These are phyloP conservation scores for Trichoderma harzianum DNA, from an alignment of 2,329 filamentous ascomycete genomes.

Conservation along the genomic window DNA sequence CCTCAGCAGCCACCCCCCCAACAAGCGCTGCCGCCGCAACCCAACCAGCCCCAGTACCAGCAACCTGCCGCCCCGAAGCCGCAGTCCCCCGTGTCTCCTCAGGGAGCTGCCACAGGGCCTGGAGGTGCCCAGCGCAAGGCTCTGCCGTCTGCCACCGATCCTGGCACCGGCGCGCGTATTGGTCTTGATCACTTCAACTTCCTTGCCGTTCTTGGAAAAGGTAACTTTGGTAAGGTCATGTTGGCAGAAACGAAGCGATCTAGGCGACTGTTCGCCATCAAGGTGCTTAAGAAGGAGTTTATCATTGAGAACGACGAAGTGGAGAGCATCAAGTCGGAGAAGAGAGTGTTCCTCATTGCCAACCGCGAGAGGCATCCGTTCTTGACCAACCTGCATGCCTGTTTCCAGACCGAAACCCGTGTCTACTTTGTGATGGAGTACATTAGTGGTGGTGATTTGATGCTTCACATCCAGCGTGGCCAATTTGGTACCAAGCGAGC, in stretches of 20 bases:
- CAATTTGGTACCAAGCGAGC: slow-evolving; percentile 94
- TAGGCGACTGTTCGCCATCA: slow-evolving; percentile 93
- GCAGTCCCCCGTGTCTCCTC: slow-evolving; percentile 32
- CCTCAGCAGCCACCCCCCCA: slow-evolving; percentile 39
- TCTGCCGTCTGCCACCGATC: slow-evolving; percentile 66
- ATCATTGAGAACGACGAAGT: slow-evolving; percentile 99
- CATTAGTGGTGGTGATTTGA: slow-evolving; percentile 95
- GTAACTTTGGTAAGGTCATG: slow-evolving; percentile 99
- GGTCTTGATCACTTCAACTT: slow-evolving; percentile 99
- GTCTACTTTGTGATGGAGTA: slow-evolving; percentile 99
- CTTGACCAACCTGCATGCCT: slow-evolving; percentile 89
- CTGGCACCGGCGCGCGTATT: slow-evolving; percentile 77
- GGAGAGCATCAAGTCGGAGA: slow-evolving; percentile 95
- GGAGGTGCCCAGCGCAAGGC: slow-evolving; percentile 46
- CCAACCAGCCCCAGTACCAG: slow-evolving; percentile 37
- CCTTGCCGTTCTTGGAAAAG: slow-evolving; percentile 94
- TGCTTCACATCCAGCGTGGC: slow-evolving; percentile 97
- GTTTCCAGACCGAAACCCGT: slow-evolving; percentile 97
- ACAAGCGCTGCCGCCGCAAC: slow-evolving; percentile 29
- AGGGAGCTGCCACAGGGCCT: slow-evolving; percentile 25
- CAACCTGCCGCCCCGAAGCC: slow-evolving; percentile 37
- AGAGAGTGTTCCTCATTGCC: slow-evolving; percentile 93
- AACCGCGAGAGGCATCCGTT: slow-evolving; percentile 98
- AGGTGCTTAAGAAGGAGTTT: slow-evolving; percentile 99
- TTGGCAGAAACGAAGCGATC: slow-evolving; percentile 92